Conservation (phyloP, 1,284 basidiomycete genomes). For the Quambalaria eucalypti region DNA sequence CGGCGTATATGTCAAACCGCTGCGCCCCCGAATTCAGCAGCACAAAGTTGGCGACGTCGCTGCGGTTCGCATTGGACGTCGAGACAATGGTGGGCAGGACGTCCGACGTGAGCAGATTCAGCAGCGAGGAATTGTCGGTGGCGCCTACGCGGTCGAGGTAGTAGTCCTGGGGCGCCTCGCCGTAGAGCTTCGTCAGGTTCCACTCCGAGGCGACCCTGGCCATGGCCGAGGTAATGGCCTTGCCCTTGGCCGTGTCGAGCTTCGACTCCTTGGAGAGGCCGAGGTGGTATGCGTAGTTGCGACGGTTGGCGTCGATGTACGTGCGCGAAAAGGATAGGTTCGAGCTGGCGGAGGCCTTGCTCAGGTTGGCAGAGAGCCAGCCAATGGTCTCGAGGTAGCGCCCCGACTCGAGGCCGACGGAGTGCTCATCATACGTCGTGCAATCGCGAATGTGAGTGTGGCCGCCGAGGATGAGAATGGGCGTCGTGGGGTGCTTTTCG, state of each 20-base stretch:
- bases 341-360: conserved; percentile 17
- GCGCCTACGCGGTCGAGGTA: conserved; percentile 35
- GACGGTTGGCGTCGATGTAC: conserved; percentile 51
- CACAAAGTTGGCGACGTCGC: conserved; percentile 23
- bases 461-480: conserved; percentile 37
- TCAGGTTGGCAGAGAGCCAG: conserved; percentile 23
- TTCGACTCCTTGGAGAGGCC: conserved; percentile 14
- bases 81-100: conserved; percentile 41
- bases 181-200: conserved; percentile 36
- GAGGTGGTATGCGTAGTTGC: conserved; percentile 38
- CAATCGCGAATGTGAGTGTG: conserved; percentile 45
- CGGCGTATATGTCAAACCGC: conserved; percentile 39
- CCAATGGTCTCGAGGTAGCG: conserved; percentile 36
- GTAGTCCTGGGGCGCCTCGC: conserved; percentile 41
- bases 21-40: conserved; percentile 42
- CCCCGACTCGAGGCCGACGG: conserved; percentile 40
- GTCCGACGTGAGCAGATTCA: conserved; percentile 27
- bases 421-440: conserved; percentile 26
- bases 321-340: conserved; percentile 47
- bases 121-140: conserved; percentile 24
- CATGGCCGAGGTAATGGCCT: conserved; percentile 32
- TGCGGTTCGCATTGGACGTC: conserved; percentile 23
- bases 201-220: conserved; percentile 28
- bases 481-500: conserved; percentile 29
- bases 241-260: conserved; percentile 35